Evolutionary conservation across 371 early-diverging fungal genomes (phyloP).

Genomic region (Blastocladiella emersonii): DNA sequence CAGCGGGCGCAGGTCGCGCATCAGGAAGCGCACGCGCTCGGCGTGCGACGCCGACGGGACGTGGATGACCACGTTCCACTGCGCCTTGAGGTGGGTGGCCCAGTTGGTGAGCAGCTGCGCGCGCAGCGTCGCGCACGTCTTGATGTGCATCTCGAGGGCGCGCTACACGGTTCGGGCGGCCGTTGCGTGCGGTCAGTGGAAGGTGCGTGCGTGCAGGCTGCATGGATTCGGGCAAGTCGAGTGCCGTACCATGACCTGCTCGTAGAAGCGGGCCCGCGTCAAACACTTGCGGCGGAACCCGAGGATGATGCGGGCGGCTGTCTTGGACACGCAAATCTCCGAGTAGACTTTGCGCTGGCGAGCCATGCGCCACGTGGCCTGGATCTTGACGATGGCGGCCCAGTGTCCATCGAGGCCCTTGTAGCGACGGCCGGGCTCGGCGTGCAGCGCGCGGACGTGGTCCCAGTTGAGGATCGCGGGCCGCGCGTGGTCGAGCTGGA

Average conservation of each 20-base stretch:
- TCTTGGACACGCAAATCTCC: background rate
- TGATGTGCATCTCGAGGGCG: background rate
- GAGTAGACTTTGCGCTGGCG: background rate
- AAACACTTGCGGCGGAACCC: background rate
- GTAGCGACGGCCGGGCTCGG: background rate
- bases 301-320: background rate
- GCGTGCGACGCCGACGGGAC: background rate
- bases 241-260: background rate
- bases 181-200: too few species aligned
- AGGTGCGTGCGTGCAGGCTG: too few species aligned
- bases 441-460: background rate
- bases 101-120: background rate
- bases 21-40: background rate
- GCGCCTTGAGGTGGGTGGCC: background rate
- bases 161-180: too few species aligned
- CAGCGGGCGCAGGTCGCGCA: background rate
- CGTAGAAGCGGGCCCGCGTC: background rate
- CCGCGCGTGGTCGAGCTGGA: background rate
- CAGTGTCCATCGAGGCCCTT: background rate
- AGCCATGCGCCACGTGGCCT: slow-evolving; percentile 1
- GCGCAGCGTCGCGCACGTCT: background rate
- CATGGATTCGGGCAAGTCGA: too few species aligned
- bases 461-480: background rate
- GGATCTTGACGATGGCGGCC: background rate
- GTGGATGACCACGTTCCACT: background rate